Conservation (phyloP, 148 eudicot genomes). For the Amaranthus cruentus region DNA sequence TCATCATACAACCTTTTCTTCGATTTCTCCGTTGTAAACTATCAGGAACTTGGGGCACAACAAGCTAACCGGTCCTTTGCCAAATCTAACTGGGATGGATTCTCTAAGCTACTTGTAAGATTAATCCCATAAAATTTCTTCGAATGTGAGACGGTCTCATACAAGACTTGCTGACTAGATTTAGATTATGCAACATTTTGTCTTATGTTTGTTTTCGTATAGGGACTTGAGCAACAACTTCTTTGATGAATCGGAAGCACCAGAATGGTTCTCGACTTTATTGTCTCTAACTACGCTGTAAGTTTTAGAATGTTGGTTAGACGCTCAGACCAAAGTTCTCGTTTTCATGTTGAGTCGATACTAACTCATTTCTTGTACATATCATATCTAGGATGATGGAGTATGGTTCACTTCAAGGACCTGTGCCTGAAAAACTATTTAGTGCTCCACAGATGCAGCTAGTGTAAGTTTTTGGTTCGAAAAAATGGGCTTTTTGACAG, state of each 20-base stretch:
- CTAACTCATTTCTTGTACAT: neutral
- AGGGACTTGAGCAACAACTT: slow-evolving; percentile 91
- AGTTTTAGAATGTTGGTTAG: slow-evolving; percentile 22
- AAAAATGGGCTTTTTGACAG: neutral
- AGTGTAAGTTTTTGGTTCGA: slow-evolving; percentile 44
- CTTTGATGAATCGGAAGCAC: slow-evolving; percentile 61
- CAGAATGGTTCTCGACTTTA: slow-evolving; percentile 75
- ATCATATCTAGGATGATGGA: slow-evolving; percentile 53
- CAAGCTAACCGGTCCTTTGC: slow-evolving; percentile 54
- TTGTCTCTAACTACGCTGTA: slow-evolving; percentile 77
- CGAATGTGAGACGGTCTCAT: neutral
- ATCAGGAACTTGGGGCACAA: slow-evolving; percentile 75
- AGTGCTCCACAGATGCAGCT: slow-evolving; percentile 60
- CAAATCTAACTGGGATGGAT: slow-evolving; percentile 70
- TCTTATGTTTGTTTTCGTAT: slow-evolving; percentile 14
- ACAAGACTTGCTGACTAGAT: neutral
- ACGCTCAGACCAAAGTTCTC: neutral
- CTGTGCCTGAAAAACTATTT: slow-evolving; percentile 55
- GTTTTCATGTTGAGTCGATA: neutral
- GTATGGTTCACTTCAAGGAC: slow-evolving; percentile 65
- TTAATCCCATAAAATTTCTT: neutral
- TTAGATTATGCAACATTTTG: neutral
- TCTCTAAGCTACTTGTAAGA: slow-evolving; percentile 72
- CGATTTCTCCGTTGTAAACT: slow-evolving; percentile 3
- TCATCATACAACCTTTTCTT: neutral